Conservation (phyloP, 2,329 filamentous ascomycete genomes). For the Trichoderma sp. region DNA sequence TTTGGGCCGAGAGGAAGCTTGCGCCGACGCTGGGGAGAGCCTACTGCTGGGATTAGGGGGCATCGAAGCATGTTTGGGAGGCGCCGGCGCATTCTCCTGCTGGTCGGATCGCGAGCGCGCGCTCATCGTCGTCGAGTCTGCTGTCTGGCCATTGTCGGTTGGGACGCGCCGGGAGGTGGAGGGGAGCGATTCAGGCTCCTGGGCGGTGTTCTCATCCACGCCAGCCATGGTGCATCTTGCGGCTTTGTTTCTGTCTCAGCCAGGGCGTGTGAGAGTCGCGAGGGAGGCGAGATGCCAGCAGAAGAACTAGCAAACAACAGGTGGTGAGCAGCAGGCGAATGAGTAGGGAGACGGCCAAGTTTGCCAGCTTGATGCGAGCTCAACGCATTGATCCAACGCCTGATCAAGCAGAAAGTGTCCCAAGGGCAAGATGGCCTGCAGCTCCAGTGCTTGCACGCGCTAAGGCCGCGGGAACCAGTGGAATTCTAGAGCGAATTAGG, state of each 20-base stretch:
- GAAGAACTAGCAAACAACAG: not conserved
- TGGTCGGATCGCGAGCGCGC: not conserved
- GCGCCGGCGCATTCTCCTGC: constrained; percentile 8
- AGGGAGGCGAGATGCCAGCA: not conserved
- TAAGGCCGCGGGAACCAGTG: constrained; percentile 3
- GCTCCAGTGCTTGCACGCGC: constrained; percentile 14
- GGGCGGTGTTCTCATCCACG: constrained; percentile 22
- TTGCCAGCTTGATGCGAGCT: constrained; percentile 18
- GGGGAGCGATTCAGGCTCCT: constrained; percentile 13
- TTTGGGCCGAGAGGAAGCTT: not conserved
- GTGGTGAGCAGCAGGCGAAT: not conserved
- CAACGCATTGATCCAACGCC: constrained; percentile 5
- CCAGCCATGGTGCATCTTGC: constrained; percentile 24
- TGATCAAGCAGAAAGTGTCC: not conserved
- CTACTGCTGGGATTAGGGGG: constrained; percentile 3
- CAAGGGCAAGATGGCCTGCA: not conserved
- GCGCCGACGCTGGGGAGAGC: constrained; percentile 9
- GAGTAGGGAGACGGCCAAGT: not conserved
- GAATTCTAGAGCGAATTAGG: constrained; percentile 15
- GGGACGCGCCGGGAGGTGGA: constrained; percentile 15
- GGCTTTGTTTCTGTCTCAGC: not conserved
- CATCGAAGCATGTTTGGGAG: constrained; percentile 1
- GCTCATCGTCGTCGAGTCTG: constrained; percentile 1
- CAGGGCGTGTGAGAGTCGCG: not conserved
- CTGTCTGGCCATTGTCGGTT: not conserved